Percentiles rank a stretch among this genome's conserved stretches.
These are phyloP conservation scores for Nissolia schottii DNA, from an alignment of 306 rosid genomes.

Conservation along the genomic window DNA sequence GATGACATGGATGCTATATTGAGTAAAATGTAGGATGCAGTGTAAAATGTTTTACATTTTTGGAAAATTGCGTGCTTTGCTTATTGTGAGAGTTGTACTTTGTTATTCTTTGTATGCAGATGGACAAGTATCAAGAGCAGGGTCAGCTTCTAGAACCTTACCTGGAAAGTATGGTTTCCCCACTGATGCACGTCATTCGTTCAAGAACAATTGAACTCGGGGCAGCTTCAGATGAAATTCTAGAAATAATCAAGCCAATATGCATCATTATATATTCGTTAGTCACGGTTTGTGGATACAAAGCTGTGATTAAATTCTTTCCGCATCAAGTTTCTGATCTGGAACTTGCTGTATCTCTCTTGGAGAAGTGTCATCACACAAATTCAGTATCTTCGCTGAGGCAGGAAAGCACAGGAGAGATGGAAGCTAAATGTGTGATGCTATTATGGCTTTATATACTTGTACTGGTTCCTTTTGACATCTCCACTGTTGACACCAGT, in stretches of 20 bases:
- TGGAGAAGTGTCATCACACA: constrained; percentile 65
- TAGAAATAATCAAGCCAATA: constrained; percentile 73
- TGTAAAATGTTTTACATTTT: background rate
- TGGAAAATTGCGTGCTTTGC: background rate
- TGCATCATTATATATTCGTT: constrained; percentile 70
- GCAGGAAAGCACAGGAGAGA: constrained; percentile 89
- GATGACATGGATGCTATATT: background rate
- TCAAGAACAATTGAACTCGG: constrained; percentile 66
- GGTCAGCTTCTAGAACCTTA: constrained; percentile 93
- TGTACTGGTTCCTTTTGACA: constrained; percentile 90
- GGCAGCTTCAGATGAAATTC: constrained; percentile 49
- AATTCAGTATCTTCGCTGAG: constrained; percentile 55
- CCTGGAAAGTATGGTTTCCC: constrained; percentile 81
- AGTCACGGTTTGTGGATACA: constrained; percentile 87
- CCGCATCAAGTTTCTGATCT: constrained; percentile 97
- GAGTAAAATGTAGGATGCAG: background rate
- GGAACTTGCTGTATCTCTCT: constrained; percentile 85
- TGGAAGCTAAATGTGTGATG: constrained; percentile 90
- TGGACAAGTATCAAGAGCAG: constrained; percentile 97
- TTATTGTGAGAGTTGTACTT: background rate
- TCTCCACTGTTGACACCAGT: constrained; percentile 82
- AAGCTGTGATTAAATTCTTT: constrained; percentile 80
- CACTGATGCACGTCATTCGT: constrained; percentile 71
- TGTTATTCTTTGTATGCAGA: constrained; percentile 38
- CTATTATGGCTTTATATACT: constrained; percentile 91